Evolutionary conservation across 2,329 filamentous ascomycete species (phyloP), one percentile per base, ranked within the genome.

Genomic region (Colletotrichum phormii): DNA sequence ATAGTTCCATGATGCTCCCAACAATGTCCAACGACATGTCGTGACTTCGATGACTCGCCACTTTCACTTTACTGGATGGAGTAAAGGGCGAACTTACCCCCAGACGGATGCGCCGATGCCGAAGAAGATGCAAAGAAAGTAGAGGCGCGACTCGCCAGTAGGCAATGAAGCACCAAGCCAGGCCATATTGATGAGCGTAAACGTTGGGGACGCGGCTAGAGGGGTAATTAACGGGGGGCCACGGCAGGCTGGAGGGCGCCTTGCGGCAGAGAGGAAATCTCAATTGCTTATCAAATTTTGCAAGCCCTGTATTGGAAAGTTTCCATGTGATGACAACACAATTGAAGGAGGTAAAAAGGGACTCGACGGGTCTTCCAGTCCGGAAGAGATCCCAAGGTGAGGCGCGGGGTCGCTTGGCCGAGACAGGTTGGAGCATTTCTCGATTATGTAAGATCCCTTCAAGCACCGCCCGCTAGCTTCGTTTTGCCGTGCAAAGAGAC

Each of bases 51-150:
- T 64, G n/a, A 15, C n/a, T 33, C 15, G 42, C 42, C 42, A 55
- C 15, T 5, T 4, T 35, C 3, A 24, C 15, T 18, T 24, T 24
- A 5, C 5, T 24, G 8, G 7, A 3, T 13, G 29, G 12, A 55
- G 29, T 18, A 7, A 15, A 12, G 11, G 33, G 15, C 9, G 2
- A 22, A 63, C 83, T 76, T 78, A 88, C 86, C 88, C 88, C 87
- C 88, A 89, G 29, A 88, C 84, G 49, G 89, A 87, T 2, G 88
- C 87, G 13, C 87, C 88, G n/a, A 90, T 76, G 1, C 86, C 87
- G 69, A 89, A 88, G 76, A 89, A 88, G 11, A 85, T 75, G 76
- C 87, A 89, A 53, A 89, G 79, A 4, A 79, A 73, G 75, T 88
- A 84, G 26, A 89, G 82, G 42, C 86, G 83, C 42, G 82, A 68